Evolutionary conservation across 2,329 filamentous ascomycete species (phyloP).

Genomic region (Pyrenochaeta sp.): DNA sequence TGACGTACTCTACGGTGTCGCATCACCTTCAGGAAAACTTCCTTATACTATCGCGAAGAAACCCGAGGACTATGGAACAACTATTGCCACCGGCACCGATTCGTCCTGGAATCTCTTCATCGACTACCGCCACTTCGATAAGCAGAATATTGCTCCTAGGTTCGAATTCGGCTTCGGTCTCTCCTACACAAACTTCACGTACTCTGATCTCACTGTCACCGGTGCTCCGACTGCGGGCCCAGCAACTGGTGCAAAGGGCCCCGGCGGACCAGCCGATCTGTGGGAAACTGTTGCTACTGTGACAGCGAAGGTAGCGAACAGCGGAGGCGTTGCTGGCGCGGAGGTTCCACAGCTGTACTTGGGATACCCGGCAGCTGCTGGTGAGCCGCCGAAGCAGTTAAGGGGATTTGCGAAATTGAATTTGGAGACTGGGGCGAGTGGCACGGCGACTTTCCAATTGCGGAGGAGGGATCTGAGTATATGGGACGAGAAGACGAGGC

Average conservation of each 20-base stretch:
- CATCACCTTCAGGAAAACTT: slow-evolving; percentile 62
- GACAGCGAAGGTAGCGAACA: slow-evolving; percentile 47
- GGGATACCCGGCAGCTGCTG: slow-evolving; percentile 41
- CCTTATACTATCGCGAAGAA: slow-evolving; percentile 59
- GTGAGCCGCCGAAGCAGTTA: slow-evolving; percentile 45
- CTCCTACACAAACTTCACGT: slow-evolving; percentile 55
- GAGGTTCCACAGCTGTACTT: slow-evolving; percentile 52
- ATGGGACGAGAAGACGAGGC: slow-evolving; percentile 44
- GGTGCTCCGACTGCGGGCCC: slow-evolving; percentile 34
- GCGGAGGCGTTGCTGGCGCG: slow-evolving; percentile 45
- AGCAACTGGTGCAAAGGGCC: slow-evolving; percentile 32
- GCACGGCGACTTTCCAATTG: slow-evolving; percentile 44
- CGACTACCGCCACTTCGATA: slow-evolving; percentile 57
- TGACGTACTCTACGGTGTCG: slow-evolving; percentile 57
- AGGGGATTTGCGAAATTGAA: slow-evolving; percentile 49
- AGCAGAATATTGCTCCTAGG: slow-evolving; percentile 50
- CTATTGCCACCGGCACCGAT: slow-evolving; percentile 26
- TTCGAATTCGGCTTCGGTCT: slow-evolving; percentile 58
- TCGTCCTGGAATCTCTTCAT: slow-evolving; percentile 55
- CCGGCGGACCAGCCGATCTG: slow-evolving; percentile 42
- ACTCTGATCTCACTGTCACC: slow-evolving; percentile 42
- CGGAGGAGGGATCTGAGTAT: slow-evolving; percentile 49
- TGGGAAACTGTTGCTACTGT: slow-evolving; percentile 47
- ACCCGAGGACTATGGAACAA: slow-evolving; percentile 42
- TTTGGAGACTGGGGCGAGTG: slow-evolving; percentile 38